Evolutionary conservation across 2,329 filamentous ascomycete species (phyloP).

Genomic region (Colletotrichum graminicola): DNA sequence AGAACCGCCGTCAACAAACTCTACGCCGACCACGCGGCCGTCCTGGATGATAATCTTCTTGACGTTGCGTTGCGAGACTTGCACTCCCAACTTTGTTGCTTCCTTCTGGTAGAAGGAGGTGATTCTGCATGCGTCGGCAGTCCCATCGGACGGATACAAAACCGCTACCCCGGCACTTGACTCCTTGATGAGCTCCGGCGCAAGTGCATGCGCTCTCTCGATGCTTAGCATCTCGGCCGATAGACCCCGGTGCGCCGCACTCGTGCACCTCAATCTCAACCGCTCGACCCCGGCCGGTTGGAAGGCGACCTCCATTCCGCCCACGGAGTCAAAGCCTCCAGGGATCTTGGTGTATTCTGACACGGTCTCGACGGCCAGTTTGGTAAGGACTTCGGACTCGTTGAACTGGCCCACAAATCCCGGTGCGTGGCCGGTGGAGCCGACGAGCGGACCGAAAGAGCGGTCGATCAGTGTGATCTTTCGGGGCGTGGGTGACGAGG

Average conservation of each 20-base stretch:
- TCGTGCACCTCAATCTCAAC: not conserved
- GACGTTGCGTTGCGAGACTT: constrained; percentile 5
- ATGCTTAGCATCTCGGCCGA: constrained; percentile 17
- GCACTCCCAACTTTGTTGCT: constrained; percentile 9
- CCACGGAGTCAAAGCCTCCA: constrained; percentile 21
- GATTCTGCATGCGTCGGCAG: constrained; percentile 18
- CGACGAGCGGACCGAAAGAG: constrained; percentile 19
- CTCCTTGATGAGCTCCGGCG: constrained; percentile 19
- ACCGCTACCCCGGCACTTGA: constrained; percentile 13
- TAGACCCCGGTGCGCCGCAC: constrained; percentile 1
- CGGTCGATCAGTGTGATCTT: constrained; percentile 21
- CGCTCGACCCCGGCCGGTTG: not conserved
- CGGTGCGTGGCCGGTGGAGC: constrained; percentile 32
- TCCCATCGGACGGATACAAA: constrained; percentile 22
- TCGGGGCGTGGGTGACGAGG: not conserved
- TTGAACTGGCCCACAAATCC: constrained; percentile 33
- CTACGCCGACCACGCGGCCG: constrained; percentile 10
- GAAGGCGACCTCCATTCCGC: constrained; percentile 23
- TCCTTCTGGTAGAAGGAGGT: constrained; percentile 24
- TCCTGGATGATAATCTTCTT: not conserved
- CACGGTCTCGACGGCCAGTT: constrained; percentile 18
- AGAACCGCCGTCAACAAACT: not conserved
- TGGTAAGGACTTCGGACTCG: constrained; percentile 29
- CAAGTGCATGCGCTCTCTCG: constrained; percentile 9
- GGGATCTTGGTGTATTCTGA: constrained; percentile 28